phyloP scores from a whole-genome alignment of 768 basidiomycete species.

The Daedaleopsis sinensis region DNA sequence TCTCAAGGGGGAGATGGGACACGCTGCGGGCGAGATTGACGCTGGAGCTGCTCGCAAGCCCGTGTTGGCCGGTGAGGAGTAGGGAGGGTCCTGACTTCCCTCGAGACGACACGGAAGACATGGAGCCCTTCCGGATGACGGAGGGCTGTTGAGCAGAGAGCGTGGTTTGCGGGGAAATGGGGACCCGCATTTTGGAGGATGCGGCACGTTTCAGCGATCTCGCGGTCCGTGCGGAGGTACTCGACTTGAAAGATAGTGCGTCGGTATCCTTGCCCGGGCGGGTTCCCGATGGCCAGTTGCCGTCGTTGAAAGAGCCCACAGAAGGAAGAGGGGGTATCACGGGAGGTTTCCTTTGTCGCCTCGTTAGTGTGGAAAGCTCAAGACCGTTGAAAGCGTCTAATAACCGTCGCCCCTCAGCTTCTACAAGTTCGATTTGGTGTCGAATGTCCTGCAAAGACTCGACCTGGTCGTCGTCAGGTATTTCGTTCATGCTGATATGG shows the following conservation, averaged over 20 bases:
- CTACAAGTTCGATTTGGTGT: conserved; percentile 66
- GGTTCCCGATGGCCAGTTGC: conserved; percentile 13
- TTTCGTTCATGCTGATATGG: conserved; percentile 32
- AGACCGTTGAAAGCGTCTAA: conserved; percentile 83
- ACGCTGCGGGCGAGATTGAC: conserved; percentile 56
- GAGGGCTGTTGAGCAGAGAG: conserved; percentile 14
- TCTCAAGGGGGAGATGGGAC: conserved; percentile 51
- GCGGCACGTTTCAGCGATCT: conserved; percentile 27
- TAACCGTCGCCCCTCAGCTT: conserved; percentile 69
- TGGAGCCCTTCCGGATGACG: conserved; percentile 54
- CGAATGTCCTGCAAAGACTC: conserved; percentile 66
- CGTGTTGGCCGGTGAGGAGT: conserved; percentile 33
- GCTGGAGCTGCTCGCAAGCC: conserved; percentile 43
- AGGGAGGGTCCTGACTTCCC: conserved; percentile 26
- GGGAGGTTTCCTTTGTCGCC: conserved; percentile 43
- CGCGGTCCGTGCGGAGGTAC: conserved; percentile 25
- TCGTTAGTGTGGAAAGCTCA: conserved; percentile 69
- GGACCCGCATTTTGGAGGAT: conserved; percentile 19
- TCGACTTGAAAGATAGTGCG: conserved; percentile 30
- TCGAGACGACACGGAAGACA: conserved; percentile 62
- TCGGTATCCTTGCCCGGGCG: conserved; percentile 27
- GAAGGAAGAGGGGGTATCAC: conserved; percentile 25
- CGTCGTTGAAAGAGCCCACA: conserved; percentile 19
- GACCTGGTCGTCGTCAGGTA: conserved; percentile 58
- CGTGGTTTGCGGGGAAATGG: not conserved